Base-by-base conservation (phyloP, 495 filamentous ascomycete species). In the Xylaria palmicola region DNA sequence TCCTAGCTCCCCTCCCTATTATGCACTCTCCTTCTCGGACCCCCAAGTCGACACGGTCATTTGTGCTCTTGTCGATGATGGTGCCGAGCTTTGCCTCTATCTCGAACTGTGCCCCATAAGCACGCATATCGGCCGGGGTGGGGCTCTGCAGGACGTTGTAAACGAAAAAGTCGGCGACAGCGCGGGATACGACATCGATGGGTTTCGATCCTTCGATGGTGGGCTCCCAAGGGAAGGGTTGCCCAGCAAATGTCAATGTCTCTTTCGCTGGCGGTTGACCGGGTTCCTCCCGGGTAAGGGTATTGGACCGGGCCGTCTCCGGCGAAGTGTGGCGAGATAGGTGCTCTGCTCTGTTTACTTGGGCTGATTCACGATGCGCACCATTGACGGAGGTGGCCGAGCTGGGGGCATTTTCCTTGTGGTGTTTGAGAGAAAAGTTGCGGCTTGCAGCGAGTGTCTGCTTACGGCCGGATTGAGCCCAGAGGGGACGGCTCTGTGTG, bases 51-150 rank as follows among this genome's bases (percentile, higher is more conserved):
- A 93, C 74, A 36, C 92, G 82, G n/a, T 87, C 79, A 51, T 86
- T 81, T 1, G 83, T 86, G 59, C 82, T 81, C 71, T 81, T 86
- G 66, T 92, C 86, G 40, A 96, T 83, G 15, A 97, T 73, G 41
- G 83, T 86, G 50, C 93, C 93, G 17, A 98, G 72, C 71, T 97
- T 97, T 8, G 91, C 93, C 75, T 97, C 93, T 56, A 97, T 89
- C 73, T 97, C 93, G 39, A 96, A 81, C 57, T 91, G 81, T n/a
- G 89, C 82, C 4, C 84, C 86, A n/a, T 75, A 72, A 57, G 67
- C 74, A 6, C 75, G 67, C 34, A 83, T 72, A 53, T 88, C 84
- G 24, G 81, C 81, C 4, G 83, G 74, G 60, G 81, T 80, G 13
- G 79, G 74, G 55, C 84, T 80, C 5, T 77, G 60, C 12, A 93